Evolutionary conservation across 2,329 filamentous ascomycete genomes (phyloP).

Genomic region (Calonectria crousiana): DNA sequence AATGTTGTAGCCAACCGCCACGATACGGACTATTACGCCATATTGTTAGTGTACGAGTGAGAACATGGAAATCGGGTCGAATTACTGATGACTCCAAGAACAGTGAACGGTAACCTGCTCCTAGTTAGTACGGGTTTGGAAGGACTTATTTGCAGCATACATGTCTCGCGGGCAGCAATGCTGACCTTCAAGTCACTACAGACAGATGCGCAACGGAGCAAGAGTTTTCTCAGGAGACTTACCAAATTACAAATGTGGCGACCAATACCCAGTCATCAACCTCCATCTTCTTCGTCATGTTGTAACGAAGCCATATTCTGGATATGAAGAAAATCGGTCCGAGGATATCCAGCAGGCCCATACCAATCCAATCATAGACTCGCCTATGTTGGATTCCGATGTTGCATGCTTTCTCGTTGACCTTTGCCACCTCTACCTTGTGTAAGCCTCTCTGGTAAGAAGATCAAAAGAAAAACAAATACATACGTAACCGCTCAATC

Average conservation of each 20-base stretch:
- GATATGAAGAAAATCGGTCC: not conserved
- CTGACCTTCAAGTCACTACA: not conserved
- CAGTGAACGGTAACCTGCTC: not conserved
- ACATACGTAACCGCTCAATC: not conserved
- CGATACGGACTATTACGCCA: not conserved
- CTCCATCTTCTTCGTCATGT: not conserved
- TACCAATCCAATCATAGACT: not conserved
- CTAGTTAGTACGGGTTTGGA: not conserved
- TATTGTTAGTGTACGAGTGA: not conserved
- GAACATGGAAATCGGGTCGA: too few relatives aligned
- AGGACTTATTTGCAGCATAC: not conserved
- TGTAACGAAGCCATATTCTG: conserved; percentile 1
- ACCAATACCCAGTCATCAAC: not conserved
- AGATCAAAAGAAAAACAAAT: not conserved
- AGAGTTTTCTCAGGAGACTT: not conserved
- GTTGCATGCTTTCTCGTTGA: not conserved
- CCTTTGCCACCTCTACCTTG: not conserved
- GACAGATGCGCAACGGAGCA: too few relatives aligned
- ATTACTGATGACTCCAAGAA: conserved; percentile 4
- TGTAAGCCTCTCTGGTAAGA: not conserved
- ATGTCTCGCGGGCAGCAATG: not conserved
- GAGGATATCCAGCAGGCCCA: not conserved
- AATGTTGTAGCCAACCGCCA: not conserved
- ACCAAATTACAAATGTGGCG: not conserved
- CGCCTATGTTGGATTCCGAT: not conserved